A percentile compares a stretch with the other conserved stretches of the same genome.
These are phyloP conservation scores for Allantophomopsis cytisporea DNA, from an alignment of 2,329 filamentous ascomycete genomes.

Conservation along the genomic window DNA sequence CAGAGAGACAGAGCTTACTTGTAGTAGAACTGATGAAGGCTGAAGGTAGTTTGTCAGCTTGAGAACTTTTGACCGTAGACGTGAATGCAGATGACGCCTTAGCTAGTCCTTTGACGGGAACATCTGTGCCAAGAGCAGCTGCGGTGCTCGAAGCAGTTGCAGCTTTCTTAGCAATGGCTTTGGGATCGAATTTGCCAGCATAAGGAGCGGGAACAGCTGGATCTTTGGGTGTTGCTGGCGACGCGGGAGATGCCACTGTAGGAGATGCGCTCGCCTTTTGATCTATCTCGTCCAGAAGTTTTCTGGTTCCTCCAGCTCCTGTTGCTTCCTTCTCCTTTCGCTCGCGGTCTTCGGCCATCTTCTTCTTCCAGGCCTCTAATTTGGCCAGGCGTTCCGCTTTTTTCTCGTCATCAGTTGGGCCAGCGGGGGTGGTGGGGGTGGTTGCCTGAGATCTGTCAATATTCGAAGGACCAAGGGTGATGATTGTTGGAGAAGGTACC, in stretches of 20 bases:
- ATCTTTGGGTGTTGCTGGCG: slow-evolving; percentile 30
- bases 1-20: slow-evolving; percentile 13
- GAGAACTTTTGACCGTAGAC: slow-evolving; percentile 21
- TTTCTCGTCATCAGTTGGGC: slow-evolving; percentile 57
- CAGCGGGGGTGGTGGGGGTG: slow-evolving; percentile 34
- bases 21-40: slow-evolving; percentile 23
- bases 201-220: slow-evolving; percentile 44
- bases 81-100: slow-evolving; percentile 28
- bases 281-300: slow-evolving; percentile 60
- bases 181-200: slow-evolving; percentile 74
- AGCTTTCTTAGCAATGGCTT: slow-evolving; percentile 71
- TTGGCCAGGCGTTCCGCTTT: slow-evolving; percentile 72
- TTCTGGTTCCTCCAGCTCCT: slow-evolving; percentile 44
- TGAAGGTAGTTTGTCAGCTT: slow-evolving; percentile 27
- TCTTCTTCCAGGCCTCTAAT: slow-evolving; percentile 85
- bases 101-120: slow-evolving; percentile 31
- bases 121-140: slow-evolving; percentile 39
- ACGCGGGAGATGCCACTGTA: slow-evolving; percentile 32
- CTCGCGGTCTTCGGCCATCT: slow-evolving; percentile 61
- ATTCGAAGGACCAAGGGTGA: neutral
- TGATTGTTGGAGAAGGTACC: slow-evolving; percentile 24
- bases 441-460: slow-evolving; percentile 27
- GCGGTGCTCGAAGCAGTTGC: slow-evolving; percentile 41
- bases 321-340: slow-evolving; percentile 58
- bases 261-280: slow-evolving; percentile 41